These are phyloP conservation scores for Mucuna pruriens DNA, from an alignment of 306 rosid species.

Conservation along the genomic window DNA sequence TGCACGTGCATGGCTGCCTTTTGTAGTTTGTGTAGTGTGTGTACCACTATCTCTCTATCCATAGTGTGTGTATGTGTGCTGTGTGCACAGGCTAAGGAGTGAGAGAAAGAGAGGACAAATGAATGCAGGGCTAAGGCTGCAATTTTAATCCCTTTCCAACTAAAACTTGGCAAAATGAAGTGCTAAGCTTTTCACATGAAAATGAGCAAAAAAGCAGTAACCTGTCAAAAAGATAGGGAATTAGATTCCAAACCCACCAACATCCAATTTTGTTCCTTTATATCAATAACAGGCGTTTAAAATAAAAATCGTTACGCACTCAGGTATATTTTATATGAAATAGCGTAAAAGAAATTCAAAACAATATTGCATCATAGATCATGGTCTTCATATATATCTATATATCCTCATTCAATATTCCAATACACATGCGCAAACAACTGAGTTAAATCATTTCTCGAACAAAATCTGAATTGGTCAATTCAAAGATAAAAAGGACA, in stretches of 20 bases:
- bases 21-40: slow-evolving; percentile 25
- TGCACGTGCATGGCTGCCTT: slow-evolving; percentile 52
- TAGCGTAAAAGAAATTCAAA: neutral
- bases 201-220: slow-evolving; percentile 51
- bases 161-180: slow-evolving; percentile 49
- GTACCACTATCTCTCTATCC: slow-evolving; percentile 22
- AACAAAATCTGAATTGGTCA: neutral
- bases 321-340: neutral
- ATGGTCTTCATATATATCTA: neutral
- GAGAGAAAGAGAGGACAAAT: slow-evolving; percentile 33
- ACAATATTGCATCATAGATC: neutral
- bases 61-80: slow-evolving; percentile 12
- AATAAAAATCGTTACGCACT: neutral
- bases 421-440: too few species aligned
- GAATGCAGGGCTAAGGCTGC: slow-evolving; percentile 59
- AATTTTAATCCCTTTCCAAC: slow-evolving; percentile 54
- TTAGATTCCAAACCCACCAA: slow-evolving; percentile 52
- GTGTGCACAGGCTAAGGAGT: too few species aligned
- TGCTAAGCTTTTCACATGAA: slow-evolving; percentile 53
- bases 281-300: neutral
- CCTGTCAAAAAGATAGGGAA: slow-evolving; percentile 40
- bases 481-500: neutral
- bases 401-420: neutral
- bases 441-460: neutral
- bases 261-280: neutral